Evolutionary conservation across 1,284 basidiomycete genomes (phyloP).

Genomic region (Coriolopsis trogii): DNA sequence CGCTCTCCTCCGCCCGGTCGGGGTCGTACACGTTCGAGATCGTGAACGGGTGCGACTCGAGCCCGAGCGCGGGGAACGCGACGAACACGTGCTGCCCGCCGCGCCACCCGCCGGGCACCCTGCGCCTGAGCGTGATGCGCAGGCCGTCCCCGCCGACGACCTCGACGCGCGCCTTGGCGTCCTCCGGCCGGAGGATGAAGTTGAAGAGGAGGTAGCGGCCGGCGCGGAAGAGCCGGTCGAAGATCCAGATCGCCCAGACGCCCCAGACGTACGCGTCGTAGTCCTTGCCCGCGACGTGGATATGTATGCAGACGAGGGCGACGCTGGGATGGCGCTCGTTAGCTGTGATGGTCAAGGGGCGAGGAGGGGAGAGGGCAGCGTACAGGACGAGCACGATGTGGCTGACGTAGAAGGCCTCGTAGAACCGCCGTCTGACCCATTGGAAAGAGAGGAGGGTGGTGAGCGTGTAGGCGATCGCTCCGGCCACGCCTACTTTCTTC

Average conservation of each 20-base stretch:
- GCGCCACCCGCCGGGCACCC: slow-evolving; percentile 44
- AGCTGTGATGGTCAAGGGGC: background rate
- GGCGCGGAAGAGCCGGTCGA: slow-evolving; percentile 42
- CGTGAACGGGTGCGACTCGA: slow-evolving; percentile 61
- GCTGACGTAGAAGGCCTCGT: slow-evolving; percentile 46
- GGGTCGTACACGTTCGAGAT: slow-evolving; percentile 43
- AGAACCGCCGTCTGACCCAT: slow-evolving; percentile 39
- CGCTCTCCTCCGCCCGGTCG: slow-evolving; percentile 15
- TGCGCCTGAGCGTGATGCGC: slow-evolving; percentile 38
- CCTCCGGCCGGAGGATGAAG: slow-evolving; percentile 32
- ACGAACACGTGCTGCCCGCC: slow-evolving; percentile 63
- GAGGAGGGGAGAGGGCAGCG: slow-evolving; percentile 2
- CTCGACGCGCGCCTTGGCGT: slow-evolving; percentile 34
- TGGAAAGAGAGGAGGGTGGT: slow-evolving; percentile 38
- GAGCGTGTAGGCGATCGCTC: slow-evolving; percentile 36
- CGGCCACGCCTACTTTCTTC: slow-evolving; percentile 32
- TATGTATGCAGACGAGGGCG: slow-evolving; percentile 23
- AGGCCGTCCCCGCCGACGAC: slow-evolving; percentile 42
- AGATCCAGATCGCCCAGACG: slow-evolving; percentile 46
- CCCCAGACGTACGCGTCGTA: slow-evolving; percentile 35
- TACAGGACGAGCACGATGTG: slow-evolving; percentile 42
- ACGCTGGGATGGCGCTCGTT: slow-evolving; percentile 2
- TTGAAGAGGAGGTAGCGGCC: slow-evolving; percentile 41
- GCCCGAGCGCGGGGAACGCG: slow-evolving; percentile 46
- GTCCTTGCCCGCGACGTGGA: slow-evolving; percentile 20